Conservation (phyloP, 192 early-diverging fungal genomes). For the Phlyctochytrium planicorne region DNA sequence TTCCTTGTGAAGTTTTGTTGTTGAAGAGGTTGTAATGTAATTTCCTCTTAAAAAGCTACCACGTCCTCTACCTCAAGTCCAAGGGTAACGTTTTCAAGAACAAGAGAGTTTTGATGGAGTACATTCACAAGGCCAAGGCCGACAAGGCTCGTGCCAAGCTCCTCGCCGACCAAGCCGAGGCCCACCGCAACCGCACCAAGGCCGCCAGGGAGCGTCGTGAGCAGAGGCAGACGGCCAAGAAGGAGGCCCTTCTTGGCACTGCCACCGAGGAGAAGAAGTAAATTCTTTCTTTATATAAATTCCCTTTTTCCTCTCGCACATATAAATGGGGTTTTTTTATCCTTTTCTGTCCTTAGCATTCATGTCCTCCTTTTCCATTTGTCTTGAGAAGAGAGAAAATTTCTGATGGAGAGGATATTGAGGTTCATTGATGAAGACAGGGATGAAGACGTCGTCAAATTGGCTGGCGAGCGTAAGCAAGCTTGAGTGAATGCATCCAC, state of each 20-base stretch:
- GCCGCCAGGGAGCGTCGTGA: slow-evolving; percentile 91
- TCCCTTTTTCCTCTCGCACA: no score
- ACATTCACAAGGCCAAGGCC: slow-evolving; percentile 99
- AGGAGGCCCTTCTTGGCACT: slow-evolving; percentile 62
- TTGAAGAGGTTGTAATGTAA: no score
- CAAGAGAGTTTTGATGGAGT: slow-evolving; percentile 99
- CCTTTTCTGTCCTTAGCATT: no score
- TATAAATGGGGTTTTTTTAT: no score
- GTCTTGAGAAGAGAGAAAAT: no score
- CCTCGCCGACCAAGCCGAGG: slow-evolving; percentile 95
- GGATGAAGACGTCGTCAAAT: no score
- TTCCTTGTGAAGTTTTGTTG: no score
- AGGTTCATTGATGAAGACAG: no score
- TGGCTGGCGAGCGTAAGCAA: no score
- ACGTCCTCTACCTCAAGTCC: slow-evolving; percentile 93
- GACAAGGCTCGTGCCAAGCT: slow-evolving; percentile 92
- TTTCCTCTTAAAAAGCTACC: slow-evolving; percentile 66
- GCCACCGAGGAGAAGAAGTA: slow-evolving; percentile 1
- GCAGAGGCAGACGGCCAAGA: slow-evolving; percentile 85
- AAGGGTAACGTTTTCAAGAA: slow-evolving; percentile 99
- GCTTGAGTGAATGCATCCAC: no score
- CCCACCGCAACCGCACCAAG: slow-evolving; percentile 94
- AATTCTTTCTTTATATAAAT: background rate
- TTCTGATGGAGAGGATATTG: no score
- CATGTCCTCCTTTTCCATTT: no score